Evolutionary conservation across 106 monocot species (phyloP).

Genomic region (Allium sativum): DNA sequence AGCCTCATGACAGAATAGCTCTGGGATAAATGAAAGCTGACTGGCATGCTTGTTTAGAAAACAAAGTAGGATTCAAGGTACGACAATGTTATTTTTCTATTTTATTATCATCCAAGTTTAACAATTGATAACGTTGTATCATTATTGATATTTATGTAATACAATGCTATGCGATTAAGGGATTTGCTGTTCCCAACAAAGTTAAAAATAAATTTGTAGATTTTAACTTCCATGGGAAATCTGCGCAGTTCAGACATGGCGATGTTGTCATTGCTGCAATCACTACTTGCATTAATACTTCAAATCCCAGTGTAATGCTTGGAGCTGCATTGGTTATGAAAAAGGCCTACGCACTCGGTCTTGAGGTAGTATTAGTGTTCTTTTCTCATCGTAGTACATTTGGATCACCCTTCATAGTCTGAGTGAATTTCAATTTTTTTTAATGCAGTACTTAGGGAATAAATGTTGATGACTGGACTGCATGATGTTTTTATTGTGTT

Average conservation of each 20-base stretch:
- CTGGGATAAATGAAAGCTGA: no score
- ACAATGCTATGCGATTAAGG: constrained; percentile 20
- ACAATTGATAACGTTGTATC: background rate
- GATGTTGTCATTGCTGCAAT: constrained; percentile 71
- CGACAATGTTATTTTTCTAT: background rate
- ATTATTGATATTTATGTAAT: background rate
- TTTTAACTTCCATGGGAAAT: constrained; percentile 40
- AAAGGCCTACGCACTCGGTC: constrained; percentile 64
- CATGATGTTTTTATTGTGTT: no score
- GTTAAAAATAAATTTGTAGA: constrained; percentile 40
- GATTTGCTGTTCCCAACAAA: constrained; percentile 63
- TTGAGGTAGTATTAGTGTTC: constrained; percentile 31
- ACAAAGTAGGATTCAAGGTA: constrained; percentile 78
- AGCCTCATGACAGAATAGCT: no score
- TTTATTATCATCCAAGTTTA: background rate
- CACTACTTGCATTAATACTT: constrained; percentile 74
- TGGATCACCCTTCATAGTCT: no score
- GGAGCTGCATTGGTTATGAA: constrained; percentile 63
- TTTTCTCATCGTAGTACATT: no score
- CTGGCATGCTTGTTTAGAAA: no score
- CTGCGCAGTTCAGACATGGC: constrained; percentile 52
- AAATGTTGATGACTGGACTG: no score
- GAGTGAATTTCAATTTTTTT: no score
- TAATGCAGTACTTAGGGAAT: no score
- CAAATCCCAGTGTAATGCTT: constrained; percentile 77